Conservation (phyloP, 441 rosid genomes). For the Adansonia grandidieri region DNA sequence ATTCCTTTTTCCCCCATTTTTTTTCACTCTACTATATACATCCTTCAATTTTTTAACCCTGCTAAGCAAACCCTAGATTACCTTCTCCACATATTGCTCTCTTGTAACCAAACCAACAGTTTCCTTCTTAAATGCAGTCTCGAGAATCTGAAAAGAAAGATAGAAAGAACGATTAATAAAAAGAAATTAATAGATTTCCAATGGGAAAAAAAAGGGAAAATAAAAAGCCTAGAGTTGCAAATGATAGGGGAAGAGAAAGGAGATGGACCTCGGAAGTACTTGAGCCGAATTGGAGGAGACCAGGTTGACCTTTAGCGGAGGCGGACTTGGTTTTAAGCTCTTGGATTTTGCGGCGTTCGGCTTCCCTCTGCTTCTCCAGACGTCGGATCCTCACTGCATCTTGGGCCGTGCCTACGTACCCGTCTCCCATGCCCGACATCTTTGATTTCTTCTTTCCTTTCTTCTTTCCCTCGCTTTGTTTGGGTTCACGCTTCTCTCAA, state of each 20-base stretch:
- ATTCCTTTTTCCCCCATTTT: too few relatives aligned
- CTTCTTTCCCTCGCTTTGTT: neutral
- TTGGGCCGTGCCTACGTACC: slow-evolving; percentile 97
- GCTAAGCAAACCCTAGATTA: slow-evolving; percentile 23
- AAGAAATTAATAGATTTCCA: neutral
- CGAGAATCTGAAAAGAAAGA: slow-evolving; percentile 59
- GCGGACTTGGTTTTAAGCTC: slow-evolving; percentile 90
- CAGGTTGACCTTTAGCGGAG: slow-evolving; percentile 73
- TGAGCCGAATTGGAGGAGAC: slow-evolving; percentile 96
- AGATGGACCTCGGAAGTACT: slow-evolving; percentile 80
- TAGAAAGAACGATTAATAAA: neutral
- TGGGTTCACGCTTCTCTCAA: neutral
- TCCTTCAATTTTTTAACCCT: neutral
- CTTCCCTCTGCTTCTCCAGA: slow-evolving; percentile 95
- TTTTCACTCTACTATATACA: too few relatives aligned
- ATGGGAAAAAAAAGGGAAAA: neutral
- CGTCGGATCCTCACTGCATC: slow-evolving; percentile 96
- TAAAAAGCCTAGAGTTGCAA: slow-evolving; percentile 14
- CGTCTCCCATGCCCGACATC: slow-evolving; percentile 99
- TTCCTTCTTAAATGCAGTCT: slow-evolving; percentile 94
- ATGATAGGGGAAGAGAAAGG: neutral
- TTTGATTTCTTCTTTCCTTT: neutral
- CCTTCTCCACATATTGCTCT: slow-evolving; percentile 96
- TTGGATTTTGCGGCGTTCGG: slow-evolving; percentile 90
- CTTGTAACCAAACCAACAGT: slow-evolving; percentile 92